These are phyloP conservation scores for Magnusiomyces sp. DNA, from an alignment of 1,139 yeast species.

Conservation along the genomic window DNA sequence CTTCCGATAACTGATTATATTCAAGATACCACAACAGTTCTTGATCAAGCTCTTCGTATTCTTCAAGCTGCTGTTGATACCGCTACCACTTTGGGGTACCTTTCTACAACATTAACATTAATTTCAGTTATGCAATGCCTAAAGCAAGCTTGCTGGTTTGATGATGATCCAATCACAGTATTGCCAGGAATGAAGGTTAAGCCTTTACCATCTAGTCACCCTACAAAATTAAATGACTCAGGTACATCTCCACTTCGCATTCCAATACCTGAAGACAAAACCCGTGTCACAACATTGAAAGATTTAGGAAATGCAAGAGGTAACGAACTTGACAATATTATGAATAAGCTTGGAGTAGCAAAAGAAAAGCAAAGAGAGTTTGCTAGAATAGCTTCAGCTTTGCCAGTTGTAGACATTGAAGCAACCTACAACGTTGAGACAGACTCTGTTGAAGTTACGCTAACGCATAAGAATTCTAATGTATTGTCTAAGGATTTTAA, in stretches of 20 bases:
- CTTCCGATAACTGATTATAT: constrained; percentile 92
- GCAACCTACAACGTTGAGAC: constrained; percentile 23
- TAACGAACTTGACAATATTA: constrained; percentile 22
- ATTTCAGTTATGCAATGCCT: constrained; percentile 74
- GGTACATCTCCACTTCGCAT: constrained; percentile 19
- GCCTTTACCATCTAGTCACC: constrained; percentile 26
- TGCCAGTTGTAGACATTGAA: constrained; percentile 40
- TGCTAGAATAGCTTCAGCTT: constrained; percentile 36
- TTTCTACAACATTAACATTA: constrained; percentile 50
- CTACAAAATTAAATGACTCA: constrained; percentile 21
- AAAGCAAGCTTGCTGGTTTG: constrained; percentile 84
- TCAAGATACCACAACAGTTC: constrained; percentile 86
- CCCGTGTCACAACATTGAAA: constrained; percentile 13
- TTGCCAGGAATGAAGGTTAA: constrained; percentile 56
- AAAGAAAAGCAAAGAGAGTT: constrained; percentile 29
- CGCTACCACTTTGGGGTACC: constrained; percentile 74
- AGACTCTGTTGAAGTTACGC: constrained; percentile 37
- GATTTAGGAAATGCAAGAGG: constrained; percentile 14
- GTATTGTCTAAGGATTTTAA: constrained; percentile 48
- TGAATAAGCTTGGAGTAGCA: constrained; percentile 35
- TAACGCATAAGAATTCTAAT: constrained; percentile 46
- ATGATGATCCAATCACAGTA: constrained; percentile 57
- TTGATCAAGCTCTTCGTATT: constrained; percentile 91
- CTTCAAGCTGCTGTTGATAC: constrained; percentile 89
- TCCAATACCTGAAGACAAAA: constrained; percentile 8